Evolutionary conservation across 2,329 filamentous ascomycete genomes (phyloP).

Genomic region (Huntiella bhutanensis): DNA sequence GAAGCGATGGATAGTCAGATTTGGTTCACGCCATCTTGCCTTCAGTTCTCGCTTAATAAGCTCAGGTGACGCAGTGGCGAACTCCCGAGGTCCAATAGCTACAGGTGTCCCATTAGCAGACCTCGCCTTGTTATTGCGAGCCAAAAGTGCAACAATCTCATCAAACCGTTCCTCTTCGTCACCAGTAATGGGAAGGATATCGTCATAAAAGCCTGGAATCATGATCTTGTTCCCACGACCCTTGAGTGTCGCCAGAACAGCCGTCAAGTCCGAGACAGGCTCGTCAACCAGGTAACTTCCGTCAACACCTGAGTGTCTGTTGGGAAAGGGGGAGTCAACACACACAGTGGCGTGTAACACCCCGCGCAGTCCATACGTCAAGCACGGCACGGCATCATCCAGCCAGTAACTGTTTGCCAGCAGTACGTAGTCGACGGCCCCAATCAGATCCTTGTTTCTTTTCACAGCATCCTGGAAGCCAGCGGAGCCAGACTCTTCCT

Average conservation of each 20-base stretch:
- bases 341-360: slow-evolving; percentile 86
- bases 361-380: slow-evolving; percentile 85
- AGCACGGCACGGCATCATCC: slow-evolving; percentile 82
- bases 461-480: slow-evolving; percentile 74
- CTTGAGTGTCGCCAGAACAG: slow-evolving; percentile 64
- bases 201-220: slow-evolving; percentile 77
- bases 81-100: not conserved
- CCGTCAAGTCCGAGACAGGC: slow-evolving; percentile 75
- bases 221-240: slow-evolving; percentile 62
- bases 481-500: slow-evolving; percentile 85
- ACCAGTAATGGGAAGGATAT: slow-evolving; percentile 53
- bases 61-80: not conserved
- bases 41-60: slow-evolving; percentile 63
- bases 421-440: slow-evolving; percentile 81
- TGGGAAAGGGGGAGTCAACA: slow-evolving; percentile 68
- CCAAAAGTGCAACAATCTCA: slow-evolving; percentile 61
- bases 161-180: slow-evolving; percentile 67
- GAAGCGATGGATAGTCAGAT: slow-evolving; percentile 82
- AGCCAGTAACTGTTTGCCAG: slow-evolving; percentile 98
- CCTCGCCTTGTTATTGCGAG: slow-evolving; percentile 27
- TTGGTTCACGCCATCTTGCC: slow-evolving; percentile 88
- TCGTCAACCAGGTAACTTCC: slow-evolving; percentile 81
- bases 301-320: slow-evolving; percentile 92
- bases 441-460: slow-evolving; percentile 66
- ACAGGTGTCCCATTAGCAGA: not conserved